Percentiles rank a stretch among this genome's conserved stretches.
Conservation (phyloP, 2,329 filamentous ascomycete genomes). For the Colletotrichum orbiculare region DNA sequence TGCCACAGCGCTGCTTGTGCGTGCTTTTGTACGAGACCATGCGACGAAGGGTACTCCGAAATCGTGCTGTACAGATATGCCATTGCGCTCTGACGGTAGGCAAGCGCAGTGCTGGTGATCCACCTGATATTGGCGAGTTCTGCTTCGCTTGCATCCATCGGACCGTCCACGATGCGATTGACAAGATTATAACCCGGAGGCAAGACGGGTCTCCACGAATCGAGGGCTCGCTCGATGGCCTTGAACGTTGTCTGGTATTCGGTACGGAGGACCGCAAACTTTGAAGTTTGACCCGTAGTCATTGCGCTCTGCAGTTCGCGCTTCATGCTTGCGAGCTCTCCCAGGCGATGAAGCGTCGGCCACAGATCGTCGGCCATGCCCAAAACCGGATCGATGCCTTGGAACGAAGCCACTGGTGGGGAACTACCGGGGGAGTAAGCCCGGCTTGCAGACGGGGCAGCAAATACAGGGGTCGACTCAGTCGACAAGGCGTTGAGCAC, state of each 20-base stretch:
- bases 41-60: conserved; percentile 30
- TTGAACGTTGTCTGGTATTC: conserved; percentile 32
- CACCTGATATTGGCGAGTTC: conserved; percentile 34
- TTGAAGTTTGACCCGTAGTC: conserved; percentile 18
- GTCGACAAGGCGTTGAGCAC: conserved; percentile 32
- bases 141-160: conserved; percentile 25
- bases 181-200: conserved; percentile 34
- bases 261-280: conserved; percentile 27
- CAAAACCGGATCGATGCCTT: conserved; percentile 14
- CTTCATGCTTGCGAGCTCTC: conserved; percentile 22
- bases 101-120: conserved; percentile 34
- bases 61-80: conserved; percentile 32
- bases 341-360: conserved; percentile 32
- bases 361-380: conserved; percentile 35
- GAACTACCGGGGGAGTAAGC: conserved; percentile 23
- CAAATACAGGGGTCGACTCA: conserved; percentile 19
- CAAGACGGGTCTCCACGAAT: conserved; percentile 26
- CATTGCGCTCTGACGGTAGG: conserved; percentile 34
- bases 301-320: conserved; percentile 26
- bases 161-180: conserved; percentile 37
- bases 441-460: conserved; percentile 16
- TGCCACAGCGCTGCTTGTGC: conserved; percentile 36
- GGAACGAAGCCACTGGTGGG: neutral
- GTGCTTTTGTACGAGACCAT: conserved; percentile 34
- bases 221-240: conserved; percentile 24